These are phyloP conservation scores for Phlebiopsis gigantea DNA, from an alignment of 768 basidiomycete genomes.

Conservation along the genomic window DNA sequence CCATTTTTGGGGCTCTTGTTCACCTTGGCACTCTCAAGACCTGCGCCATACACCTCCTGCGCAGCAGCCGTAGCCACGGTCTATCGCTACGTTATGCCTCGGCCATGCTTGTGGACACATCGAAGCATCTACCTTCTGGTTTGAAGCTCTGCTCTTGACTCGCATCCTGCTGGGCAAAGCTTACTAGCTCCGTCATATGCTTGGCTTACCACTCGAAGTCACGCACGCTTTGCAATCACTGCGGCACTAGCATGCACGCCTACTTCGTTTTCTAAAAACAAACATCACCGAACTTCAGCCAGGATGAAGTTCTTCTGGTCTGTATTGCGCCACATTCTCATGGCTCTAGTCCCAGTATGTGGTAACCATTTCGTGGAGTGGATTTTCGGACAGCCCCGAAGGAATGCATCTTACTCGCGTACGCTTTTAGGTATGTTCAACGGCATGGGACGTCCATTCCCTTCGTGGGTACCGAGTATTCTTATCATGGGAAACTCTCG, in stretches of 20 bases:
- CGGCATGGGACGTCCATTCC: not conserved
- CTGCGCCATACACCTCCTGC: not conserved
- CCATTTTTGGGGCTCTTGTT: not conserved
- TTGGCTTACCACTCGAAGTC: not conserved
- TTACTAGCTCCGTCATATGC: not conserved
- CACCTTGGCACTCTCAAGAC: not conserved
- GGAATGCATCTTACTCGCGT: not conserved
- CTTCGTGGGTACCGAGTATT: not conserved
- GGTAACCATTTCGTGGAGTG: not conserved
- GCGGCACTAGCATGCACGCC: too few relatives aligned
- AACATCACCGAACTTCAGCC: not conserved
- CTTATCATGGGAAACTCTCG: slow-evolving; percentile 3
- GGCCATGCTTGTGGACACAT: too few relatives aligned
- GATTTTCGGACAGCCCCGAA: not conserved
- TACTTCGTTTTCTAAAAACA: too few relatives aligned
- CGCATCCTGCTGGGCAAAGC: not conserved
- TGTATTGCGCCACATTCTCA: not conserved
- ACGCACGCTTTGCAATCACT: too few relatives aligned
- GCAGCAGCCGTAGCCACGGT: not conserved
- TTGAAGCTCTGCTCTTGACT: too few relatives aligned
- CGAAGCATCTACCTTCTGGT: too few relatives aligned
- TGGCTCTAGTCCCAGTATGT: not conserved
- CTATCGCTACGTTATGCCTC: not conserved
- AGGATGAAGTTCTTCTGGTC: not conserved
- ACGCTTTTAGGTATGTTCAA: not conserved